Percentiles rank a stretch among this genome's conserved stretches.
Conservation (phyloP, 441 rosid genomes). For the Corymbia citriodora region DNA sequence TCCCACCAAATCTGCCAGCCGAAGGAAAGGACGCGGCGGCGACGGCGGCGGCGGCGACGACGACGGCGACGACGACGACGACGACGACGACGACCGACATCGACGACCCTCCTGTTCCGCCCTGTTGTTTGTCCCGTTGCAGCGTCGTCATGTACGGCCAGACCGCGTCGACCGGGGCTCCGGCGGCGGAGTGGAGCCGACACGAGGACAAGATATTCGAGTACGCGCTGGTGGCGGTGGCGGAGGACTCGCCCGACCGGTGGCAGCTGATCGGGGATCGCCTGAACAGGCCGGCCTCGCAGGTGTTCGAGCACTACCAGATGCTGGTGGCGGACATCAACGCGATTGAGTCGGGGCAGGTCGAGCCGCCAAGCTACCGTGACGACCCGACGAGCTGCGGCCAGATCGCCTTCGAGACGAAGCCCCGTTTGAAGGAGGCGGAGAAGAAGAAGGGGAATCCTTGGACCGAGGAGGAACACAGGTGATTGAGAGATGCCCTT, state of each 20-base stretch:
- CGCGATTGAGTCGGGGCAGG: constrained; percentile 68
- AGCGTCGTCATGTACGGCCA: neutral
- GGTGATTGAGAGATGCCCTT: constrained; percentile 16
- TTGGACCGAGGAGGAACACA: constrained; percentile 79
- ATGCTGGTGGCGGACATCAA: constrained; percentile 42
- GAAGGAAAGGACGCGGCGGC: neutral
- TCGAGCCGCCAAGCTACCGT: constrained; percentile 49
- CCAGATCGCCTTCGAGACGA: constrained; percentile 45
- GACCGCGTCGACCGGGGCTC: neutral
- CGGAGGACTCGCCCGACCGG: constrained; percentile 45
- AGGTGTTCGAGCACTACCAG: constrained; percentile 55
- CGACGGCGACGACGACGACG: neutral
- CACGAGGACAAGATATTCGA: constrained; percentile 70
- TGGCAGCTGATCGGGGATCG: constrained; percentile 54
- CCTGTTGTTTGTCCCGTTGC: neutral
- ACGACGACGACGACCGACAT: too few relatives aligned
- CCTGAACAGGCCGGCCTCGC: constrained; percentile 33
- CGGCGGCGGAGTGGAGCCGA: constrained; percentile 42
- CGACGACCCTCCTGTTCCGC: neutral
- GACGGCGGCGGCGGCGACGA: neutral
- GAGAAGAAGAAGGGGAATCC: constrained; percentile 84
- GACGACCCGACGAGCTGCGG: constrained; percentile 34
- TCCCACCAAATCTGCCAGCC: constrained; percentile 10
- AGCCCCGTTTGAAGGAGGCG: constrained; percentile 17
- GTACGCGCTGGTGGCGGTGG: constrained; percentile 44